A percentile compares a stretch with the other conserved stretches of the same genome.
These are phyloP conservation scores for Fusarium lyarnte DNA, from an alignment of 2,329 filamentous ascomycete species.

Conservation along the genomic window DNA sequence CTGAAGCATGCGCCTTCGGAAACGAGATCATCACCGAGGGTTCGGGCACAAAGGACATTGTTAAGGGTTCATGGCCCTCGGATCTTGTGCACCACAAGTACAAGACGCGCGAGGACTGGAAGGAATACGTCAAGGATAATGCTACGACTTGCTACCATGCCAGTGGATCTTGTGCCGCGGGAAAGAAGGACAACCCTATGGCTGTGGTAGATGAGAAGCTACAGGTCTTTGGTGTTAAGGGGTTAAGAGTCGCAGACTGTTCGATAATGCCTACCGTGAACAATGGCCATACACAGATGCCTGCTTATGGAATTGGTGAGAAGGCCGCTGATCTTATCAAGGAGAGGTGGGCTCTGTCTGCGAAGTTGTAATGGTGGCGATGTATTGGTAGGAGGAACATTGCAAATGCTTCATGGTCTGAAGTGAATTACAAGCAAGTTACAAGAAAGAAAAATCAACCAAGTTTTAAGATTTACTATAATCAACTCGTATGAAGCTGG, in stretches of 20 bases:
- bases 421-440: background rate
- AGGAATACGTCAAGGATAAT: slow-evolving; percentile 64
- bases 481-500: background rate
- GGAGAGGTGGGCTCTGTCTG: slow-evolving; percentile 37
- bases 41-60: slow-evolving; percentile 64
- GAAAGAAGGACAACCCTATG: slow-evolving; percentile 55
- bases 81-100: slow-evolving; percentile 61
- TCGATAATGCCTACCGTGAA: slow-evolving; percentile 63
- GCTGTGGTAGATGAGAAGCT: slow-evolving; percentile 65
- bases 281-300: slow-evolving; percentile 62
- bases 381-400: background rate
- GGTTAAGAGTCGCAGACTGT: slow-evolving; percentile 63
- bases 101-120: slow-evolving; percentile 63
- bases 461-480: background rate
- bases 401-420: background rate
- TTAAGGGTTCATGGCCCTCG: slow-evolving; percentile 69
- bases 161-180: slow-evolving; percentile 48
- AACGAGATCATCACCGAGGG: slow-evolving; percentile 70
- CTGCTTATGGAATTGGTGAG: slow-evolving; percentile 66
- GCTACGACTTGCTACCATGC: slow-evolving; percentile 63
- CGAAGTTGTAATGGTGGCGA: background rate
- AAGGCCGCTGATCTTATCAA: slow-evolving; percentile 61
- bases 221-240: slow-evolving; percentile 61
- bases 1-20: slow-evolving; percentile 65
- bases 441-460: too few relatives aligned